These are phyloP conservation scores for Boletales sp. DNA, from an alignment of 768 basidiomycete genomes.

Conservation along the genomic window DNA sequence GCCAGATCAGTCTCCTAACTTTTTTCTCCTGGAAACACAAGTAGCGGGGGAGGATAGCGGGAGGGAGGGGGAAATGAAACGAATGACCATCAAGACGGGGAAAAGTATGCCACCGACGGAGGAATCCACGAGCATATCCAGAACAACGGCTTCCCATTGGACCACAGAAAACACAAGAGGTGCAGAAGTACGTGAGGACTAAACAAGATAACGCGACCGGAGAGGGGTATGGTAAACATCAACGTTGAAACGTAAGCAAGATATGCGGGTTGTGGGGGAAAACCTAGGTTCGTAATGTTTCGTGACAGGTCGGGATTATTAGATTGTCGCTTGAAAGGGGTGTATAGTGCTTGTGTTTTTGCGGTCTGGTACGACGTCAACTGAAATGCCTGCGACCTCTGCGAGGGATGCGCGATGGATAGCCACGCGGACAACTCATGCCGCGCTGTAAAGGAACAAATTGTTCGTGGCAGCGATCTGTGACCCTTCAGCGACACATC, in stretches of 20 bases:
- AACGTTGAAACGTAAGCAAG: constrained; percentile 29
- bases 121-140: constrained; percentile 16
- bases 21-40: constrained; percentile 18
- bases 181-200: constrained; percentile 13
- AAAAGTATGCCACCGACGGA: constrained; percentile 9
- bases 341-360: constrained; percentile 14
- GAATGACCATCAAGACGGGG: constrained; percentile 7
- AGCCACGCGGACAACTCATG: constrained; percentile 28
- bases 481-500: constrained; percentile 4
- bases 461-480: constrained; percentile 86
- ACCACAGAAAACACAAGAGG: constrained; percentile 23
- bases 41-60: constrained; percentile 6
- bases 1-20: constrained; percentile 25
- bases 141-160: constrained; percentile 17
- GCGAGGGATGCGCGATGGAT: constrained; percentile 3
- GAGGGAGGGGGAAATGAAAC: constrained; percentile 4
- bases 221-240: constrained; percentile 29
- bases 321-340: constrained; percentile 25
- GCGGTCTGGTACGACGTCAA: constrained; percentile 12
- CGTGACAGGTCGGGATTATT: constrained; percentile 23
- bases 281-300: constrained; percentile 19
- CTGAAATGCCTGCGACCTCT: constrained; percentile 13
- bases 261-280: constrained; percentile 16
- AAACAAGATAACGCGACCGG: constrained; percentile 29
- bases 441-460: constrained; percentile 34